Evolutionary conservation across 257 asterid genomes (phyloP).

Genomic region (Coffea canephora): DNA sequence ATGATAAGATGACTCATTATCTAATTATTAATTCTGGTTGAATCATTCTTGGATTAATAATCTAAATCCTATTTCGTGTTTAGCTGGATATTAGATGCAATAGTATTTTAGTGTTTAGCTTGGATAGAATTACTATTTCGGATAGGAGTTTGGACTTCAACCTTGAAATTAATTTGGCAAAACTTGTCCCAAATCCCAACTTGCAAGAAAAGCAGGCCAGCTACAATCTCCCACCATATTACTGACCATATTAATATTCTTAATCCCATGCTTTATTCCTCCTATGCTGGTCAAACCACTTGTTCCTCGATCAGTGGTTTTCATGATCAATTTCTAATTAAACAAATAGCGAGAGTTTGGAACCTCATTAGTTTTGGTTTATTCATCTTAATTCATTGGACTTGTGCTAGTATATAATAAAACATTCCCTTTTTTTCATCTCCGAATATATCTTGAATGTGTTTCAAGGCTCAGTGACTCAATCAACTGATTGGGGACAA

Average conservation of each 20-base stretch:
- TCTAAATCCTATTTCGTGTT: too few relatives aligned
- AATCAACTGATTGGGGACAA: neutral
- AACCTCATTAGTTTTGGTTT: neutral
- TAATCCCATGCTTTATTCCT: neutral
- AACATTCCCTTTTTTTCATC: neutral
- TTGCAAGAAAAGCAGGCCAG: neutral
- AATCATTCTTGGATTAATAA: too few relatives aligned
- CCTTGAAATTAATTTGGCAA: too few relatives aligned
- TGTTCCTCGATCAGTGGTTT: neutral
- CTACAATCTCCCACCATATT: neutral
- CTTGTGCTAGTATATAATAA: neutral
- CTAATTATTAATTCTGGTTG: too few relatives aligned
- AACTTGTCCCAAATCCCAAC: neutral
- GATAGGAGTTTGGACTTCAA: too few relatives aligned
- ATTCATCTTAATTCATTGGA: conserved; percentile 15
- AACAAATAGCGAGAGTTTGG: neutral
- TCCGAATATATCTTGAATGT: neutral
- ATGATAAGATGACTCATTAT: too few relatives aligned
- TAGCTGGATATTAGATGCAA: too few relatives aligned
- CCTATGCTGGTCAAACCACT: neutral
- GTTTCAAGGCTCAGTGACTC: neutral
- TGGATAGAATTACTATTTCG: too few relatives aligned
- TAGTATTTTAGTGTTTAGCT: too few relatives aligned
- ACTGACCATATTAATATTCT: neutral
- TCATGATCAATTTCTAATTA: neutral